A percentile compares a stretch with the other conserved stretches of the same genome.
phyloP scores from a whole-genome alignment of 768 basidiomycete species.

The Boletales sp. region DNA sequence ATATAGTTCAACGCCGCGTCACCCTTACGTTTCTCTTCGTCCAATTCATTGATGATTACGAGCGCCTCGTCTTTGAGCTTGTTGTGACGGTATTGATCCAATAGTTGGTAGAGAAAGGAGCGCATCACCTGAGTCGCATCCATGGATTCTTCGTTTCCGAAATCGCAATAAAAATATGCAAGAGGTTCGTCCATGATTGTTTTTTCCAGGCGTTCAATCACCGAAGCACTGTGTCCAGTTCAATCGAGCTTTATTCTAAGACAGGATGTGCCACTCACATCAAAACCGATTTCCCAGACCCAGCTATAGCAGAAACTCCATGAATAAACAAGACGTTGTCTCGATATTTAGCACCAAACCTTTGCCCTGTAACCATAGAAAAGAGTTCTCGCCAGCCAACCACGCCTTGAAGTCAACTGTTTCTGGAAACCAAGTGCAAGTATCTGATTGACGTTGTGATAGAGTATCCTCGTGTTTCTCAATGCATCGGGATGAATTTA shows the following conservation, averaged over 20 bases:
- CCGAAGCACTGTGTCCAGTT: not conserved
- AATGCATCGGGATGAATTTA: not conserved
- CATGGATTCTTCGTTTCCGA: constrained; percentile 1
- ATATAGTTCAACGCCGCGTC: too few species aligned
- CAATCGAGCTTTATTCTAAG: too few species aligned
- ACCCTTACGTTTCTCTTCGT: too few species aligned
- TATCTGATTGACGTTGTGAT: not conserved
- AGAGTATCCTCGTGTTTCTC: not conserved
- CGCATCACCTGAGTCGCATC: constrained; percentile 1
- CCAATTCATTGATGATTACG: too few species aligned
- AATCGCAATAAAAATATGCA: constrained; percentile 20
- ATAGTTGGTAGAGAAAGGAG: constrained; percentile 14
- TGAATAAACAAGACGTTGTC: not conserved
- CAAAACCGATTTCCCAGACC: constrained; percentile 15
- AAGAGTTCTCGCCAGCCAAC: not conserved
- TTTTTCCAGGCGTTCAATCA: not conserved
- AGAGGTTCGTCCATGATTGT: not conserved
- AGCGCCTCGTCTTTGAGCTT: not conserved
- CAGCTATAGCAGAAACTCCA: constrained; percentile 1
- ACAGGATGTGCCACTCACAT: not conserved
- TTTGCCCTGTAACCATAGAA: constrained; percentile 10
- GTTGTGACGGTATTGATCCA: not conserved
- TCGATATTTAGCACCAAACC: not conserved
- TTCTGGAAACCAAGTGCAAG: constrained; percentile 4
- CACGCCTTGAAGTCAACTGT: not conserved